phyloP scores from a whole-genome alignment of 306 rosid genomes.

The Glycine tomentella region DNA sequence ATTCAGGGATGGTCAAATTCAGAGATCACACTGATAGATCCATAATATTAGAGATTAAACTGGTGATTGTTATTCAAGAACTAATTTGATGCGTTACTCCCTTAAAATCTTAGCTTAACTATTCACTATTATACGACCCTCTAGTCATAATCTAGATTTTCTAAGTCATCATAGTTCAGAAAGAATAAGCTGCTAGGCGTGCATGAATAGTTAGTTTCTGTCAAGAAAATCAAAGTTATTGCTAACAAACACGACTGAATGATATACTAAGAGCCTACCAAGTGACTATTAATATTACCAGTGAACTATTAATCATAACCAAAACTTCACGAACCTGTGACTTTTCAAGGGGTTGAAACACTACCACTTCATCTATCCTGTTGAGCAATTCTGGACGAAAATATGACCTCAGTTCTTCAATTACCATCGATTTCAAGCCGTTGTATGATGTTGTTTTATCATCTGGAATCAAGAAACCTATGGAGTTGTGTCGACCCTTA shows the following conservation, averaged over 20 bases:
- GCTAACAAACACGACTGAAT: not conserved
- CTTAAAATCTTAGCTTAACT: too few species aligned
- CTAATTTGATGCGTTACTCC: too few species aligned
- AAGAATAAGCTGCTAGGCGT: too few species aligned
- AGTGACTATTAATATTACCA: not conserved
- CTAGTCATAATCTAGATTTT: too few species aligned
- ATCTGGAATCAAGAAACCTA: constrained; percentile 71
- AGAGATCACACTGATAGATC: too few species aligned
- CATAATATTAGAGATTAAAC: too few species aligned
- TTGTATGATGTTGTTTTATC: constrained; percentile 69
- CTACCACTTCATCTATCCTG: constrained; percentile 90
- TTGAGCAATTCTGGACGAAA: constrained; percentile 95
- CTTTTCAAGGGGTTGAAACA: constrained; percentile 84
- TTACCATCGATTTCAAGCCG: constrained; percentile 77
- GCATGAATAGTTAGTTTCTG: not conserved
- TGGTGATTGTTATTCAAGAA: too few species aligned
- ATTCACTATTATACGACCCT: too few species aligned
- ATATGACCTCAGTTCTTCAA: constrained; percentile 84
- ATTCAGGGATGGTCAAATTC: too few species aligned
- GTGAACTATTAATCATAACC: constrained; percentile 20
- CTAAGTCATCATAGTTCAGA: too few species aligned
- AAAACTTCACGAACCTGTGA: constrained; percentile 70
- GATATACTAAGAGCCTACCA: not conserved
- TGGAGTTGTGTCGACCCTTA: constrained; percentile 67
- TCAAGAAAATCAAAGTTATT: constrained; percentile 14